Conservation (phyloP, 2,329 filamentous ascomycete species). For the Colletotrichum phormii region DNA sequence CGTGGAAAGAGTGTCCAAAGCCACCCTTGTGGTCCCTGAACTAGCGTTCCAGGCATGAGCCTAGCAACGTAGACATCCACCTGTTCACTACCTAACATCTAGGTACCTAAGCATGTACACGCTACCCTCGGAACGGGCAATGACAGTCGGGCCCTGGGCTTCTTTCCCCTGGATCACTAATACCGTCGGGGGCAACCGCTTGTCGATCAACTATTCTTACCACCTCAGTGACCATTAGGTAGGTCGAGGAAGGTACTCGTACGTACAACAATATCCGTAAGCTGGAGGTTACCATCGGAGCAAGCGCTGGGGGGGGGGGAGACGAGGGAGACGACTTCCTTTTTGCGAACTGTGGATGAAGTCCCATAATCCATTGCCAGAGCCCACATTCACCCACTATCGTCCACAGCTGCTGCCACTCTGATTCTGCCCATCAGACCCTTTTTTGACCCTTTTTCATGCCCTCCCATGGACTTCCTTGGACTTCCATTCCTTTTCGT, state of each 20-base stretch:
- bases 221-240: too few relatives aligned
- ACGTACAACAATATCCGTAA: too few relatives aligned
- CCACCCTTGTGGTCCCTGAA: constrained; percentile 32
- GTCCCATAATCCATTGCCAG: neutral
- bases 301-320: too few relatives aligned
- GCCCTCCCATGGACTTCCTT: neutral
- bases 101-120: neutral
- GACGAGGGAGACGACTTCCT: too few relatives aligned
- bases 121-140: constrained; percentile 2
- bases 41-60: constrained; percentile 27
- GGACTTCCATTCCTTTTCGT: neutral
- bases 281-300: too few relatives aligned
- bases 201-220: constrained; percentile 27
- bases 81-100: neutral
- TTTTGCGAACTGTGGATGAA: too few relatives aligned
- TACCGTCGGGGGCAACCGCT: constrained; percentile 23
- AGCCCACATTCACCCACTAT: constrained; percentile 10
- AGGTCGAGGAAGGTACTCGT: too few relatives aligned
- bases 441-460: constrained; percentile 1
- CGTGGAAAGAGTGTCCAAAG: neutral
- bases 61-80: neutral
- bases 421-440: constrained; percentile 26
- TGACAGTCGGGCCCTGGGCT: constrained; percentile 21
- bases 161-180: constrained; percentile 13
- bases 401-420: constrained; percentile 4